Conservation (phyloP, 1,284 basidiomycete genomes). For the Ustanciosporium gigantosporum region DNA sequence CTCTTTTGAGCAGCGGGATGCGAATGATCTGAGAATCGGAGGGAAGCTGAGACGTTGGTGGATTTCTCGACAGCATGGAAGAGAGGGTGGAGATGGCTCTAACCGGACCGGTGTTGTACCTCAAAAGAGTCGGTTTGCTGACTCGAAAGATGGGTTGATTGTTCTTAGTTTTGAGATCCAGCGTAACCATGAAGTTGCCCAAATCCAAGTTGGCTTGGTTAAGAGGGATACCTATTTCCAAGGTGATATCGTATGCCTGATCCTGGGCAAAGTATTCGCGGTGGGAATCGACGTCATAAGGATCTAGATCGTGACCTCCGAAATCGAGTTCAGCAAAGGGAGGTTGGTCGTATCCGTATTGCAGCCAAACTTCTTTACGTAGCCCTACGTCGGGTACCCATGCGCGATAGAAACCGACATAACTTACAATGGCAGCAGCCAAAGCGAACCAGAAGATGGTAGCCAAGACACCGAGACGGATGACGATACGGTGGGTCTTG, state of each 20-base stretch:
- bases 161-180: constrained; percentile 36
- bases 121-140: constrained; percentile 36
- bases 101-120: constrained; percentile 30
- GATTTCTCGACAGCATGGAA: constrained; percentile 35
- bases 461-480: constrained; percentile 49
- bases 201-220: constrained; percentile 53
- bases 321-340: constrained; percentile 36
- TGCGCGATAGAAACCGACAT: constrained; percentile 56
- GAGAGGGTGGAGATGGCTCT: constrained; percentile 27
- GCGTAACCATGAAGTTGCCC: constrained; percentile 56
- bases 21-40: constrained; percentile 41
- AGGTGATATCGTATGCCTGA: constrained; percentile 56
- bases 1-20: constrained; percentile 41
- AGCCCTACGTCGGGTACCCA: constrained; percentile 56
- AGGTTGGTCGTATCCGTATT: constrained; percentile 40
- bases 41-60: constrained; percentile 6
- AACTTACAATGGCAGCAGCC: constrained; percentile 47
- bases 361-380: constrained; percentile 50
- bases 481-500: constrained; percentile 51
- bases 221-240: constrained; percentile 54
- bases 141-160: constrained; percentile 23
- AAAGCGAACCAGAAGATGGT: constrained; percentile 49
- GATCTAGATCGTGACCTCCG: not conserved
- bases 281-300: constrained; percentile 12
- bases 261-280: constrained; percentile 47